These are phyloP conservation scores for Chrysoporthe deuterocubensis DNA, from an alignment of 2,329 filamentous ascomycete species.

Conservation along the genomic window DNA sequence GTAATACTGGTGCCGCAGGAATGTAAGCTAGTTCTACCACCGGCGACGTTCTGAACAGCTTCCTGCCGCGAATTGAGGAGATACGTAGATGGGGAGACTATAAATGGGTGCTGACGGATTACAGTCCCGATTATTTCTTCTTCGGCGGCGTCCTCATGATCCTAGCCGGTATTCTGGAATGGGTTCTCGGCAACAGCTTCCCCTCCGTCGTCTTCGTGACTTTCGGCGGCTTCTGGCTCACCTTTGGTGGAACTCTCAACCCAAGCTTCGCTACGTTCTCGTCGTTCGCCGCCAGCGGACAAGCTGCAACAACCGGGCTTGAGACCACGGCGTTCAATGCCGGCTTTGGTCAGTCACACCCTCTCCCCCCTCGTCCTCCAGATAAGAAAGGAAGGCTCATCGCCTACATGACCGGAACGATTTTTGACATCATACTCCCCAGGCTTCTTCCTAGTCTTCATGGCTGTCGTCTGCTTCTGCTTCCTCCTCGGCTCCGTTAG, in stretches of 20 bases:
- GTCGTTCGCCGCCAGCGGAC: conserved; percentile 37
- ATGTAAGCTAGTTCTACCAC: conserved; percentile 44
- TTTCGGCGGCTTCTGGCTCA: conserved; percentile 53
- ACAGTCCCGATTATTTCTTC: conserved; percentile 47
- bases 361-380: neutral
- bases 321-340: conserved; percentile 48
- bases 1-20: conserved; percentile 50
- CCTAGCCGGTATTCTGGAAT: conserved; percentile 51
- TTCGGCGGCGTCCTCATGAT: conserved; percentile 52
- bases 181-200: conserved; percentile 56
- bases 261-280: conserved; percentile 50
- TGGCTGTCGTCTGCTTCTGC: conserved; percentile 63
- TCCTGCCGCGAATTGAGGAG: neutral
- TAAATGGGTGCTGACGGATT: neutral
- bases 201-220: conserved; percentile 56
- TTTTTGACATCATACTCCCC: neutral
- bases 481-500: conserved; percentile 66
- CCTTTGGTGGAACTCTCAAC: conserved; percentile 51
- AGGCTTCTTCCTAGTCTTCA: conserved; percentile 62
- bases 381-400: neutral
- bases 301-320: conserved; percentile 34
- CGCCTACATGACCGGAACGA: neutral
- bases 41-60: neutral
- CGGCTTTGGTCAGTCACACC: conserved; percentile 41
- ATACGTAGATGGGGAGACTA: neutral